phyloP scores from a whole-genome alignment of 2,329 filamentous ascomycete genomes.

The Phyllosticta capitalensis region DNA sequence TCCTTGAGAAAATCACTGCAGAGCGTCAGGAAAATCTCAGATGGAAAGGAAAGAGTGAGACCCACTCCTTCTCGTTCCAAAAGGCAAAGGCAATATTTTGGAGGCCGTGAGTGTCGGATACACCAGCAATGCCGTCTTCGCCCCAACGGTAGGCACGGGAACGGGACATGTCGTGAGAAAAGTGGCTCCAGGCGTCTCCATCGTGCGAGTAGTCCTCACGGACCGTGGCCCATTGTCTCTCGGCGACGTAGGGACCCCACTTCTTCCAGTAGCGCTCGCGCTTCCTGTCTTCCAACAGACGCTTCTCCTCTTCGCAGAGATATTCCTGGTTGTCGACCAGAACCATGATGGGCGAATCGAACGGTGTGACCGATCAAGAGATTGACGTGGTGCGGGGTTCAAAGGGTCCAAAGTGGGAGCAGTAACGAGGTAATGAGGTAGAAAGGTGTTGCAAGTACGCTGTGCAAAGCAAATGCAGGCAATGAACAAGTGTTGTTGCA shows the following conservation, averaged over 20 bases:
- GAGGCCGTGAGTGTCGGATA: constrained; percentile 82
- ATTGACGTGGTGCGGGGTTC: background rate
- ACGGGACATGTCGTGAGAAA: constrained; percentile 84
- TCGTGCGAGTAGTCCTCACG: constrained; percentile 85
- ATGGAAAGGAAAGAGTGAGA: constrained; percentile 10
- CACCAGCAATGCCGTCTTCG: constrained; percentile 92
- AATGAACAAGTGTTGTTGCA: background rate
- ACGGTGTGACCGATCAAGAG: background rate
- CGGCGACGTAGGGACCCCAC: constrained; percentile 90
- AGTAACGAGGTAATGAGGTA: background rate
- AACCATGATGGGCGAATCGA: constrained; percentile 55
- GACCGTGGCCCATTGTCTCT: constrained; percentile 87
- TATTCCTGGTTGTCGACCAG: constrained; percentile 81
- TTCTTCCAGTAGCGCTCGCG: constrained; percentile 93
- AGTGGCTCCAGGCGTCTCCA: constrained; percentile 95
- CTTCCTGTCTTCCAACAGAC: constrained; percentile 75
- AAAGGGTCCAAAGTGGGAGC: background rate
- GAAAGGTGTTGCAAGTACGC: background rate
- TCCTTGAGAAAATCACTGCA: constrained; percentile 84
- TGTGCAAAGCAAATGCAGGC: constrained; percentile 6
- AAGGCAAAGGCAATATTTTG: constrained; percentile 94
- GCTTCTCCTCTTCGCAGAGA: constrained; percentile 81
- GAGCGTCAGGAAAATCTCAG: constrained; percentile 29
- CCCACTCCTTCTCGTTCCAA: constrained; percentile 94
- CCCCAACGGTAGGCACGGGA: constrained; percentile 90